These are phyloP conservation scores for Neurospora intermedia DNA, from an alignment of 495 filamentous ascomycete species.

Conservation along the genomic window DNA sequence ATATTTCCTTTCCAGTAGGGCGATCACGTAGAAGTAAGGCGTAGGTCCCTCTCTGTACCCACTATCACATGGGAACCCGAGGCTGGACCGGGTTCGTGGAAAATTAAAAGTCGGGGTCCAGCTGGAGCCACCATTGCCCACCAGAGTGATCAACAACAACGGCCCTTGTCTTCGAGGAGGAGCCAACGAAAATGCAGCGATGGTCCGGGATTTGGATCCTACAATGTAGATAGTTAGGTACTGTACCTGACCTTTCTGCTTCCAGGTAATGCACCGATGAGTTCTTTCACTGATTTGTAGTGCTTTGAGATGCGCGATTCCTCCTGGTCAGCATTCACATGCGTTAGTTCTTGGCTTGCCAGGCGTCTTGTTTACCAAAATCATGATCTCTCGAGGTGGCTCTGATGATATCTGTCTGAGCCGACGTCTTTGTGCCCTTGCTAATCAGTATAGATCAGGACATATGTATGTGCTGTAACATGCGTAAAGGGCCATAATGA, in stretches of 20 bases:
- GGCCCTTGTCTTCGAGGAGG: neutral
- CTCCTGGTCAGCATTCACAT: neutral
- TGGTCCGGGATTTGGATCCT: neutral
- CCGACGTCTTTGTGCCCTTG: neutral
- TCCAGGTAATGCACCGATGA: neutral
- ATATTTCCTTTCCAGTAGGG: neutral
- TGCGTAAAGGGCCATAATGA: too few relatives aligned
- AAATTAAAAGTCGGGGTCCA: neutral
- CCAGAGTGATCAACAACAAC: neutral
- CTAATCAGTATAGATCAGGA: neutral
- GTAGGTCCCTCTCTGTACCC: neutral
- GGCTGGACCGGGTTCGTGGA: neutral
- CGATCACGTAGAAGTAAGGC: neutral
- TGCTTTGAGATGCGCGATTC: neutral
- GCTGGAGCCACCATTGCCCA: neutral
- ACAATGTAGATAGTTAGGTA: neutral
- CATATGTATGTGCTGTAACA: neutral
- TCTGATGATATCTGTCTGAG: neutral
- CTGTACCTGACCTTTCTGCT: neutral
- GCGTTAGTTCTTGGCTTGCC: neutral
- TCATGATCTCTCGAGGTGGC: neutral
- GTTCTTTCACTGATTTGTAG: neutral
- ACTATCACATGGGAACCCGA: neutral
- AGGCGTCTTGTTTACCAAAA: neutral
- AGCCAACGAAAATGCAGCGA: neutral